Base-by-base conservation (phyloP, 768 basidiomycete genomes). In the Leccinum fibrillosum region DNA sequence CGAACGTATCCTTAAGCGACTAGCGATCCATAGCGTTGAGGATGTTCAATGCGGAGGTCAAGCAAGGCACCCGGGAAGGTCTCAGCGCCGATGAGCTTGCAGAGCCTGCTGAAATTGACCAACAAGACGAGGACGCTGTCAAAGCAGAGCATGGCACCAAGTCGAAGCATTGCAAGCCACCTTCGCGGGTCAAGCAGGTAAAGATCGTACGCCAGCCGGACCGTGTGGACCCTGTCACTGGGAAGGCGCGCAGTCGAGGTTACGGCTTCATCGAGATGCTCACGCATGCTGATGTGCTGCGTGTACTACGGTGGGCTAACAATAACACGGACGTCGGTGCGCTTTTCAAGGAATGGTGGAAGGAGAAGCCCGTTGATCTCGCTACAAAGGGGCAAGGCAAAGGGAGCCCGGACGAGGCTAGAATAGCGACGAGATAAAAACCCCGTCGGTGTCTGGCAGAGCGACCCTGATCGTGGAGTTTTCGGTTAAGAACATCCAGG, bases 251-350 rank as follows among this genome's bases (percentile, higher is more conserved):
- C 54, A 91, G 89, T 66, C 93, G 90, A 70, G 96, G 97, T 1
- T 99, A 98, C 66, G 97, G 96, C 10, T 98, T 99, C 76, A 68
- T 98, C 32, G 96, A 98, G 77, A 83, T 97, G 82, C 77, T 85
- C 50, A 82, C 78, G 32, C 97, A 99, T 65, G 85, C 88, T 5
- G 93, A 98, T 69, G 94, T 96, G 6, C 77, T 99, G 25, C 88
- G 91, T 25, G 88, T 98, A 7, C 75, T 98, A 48, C 82, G 97
- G 35, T 98, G 92, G 92, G 89, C 91, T 26, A 99, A 98, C 76
- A 94, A 93, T 69, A 95, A 97, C 69, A 74, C 82, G 1, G 82
- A 79, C 4, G 80, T 90, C 0, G 81, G 78, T 2, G 64, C 70
- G 5, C 74, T 98, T 56, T 86, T 94, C 67, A 80, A 83, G 62